Conservation (phyloP, 306 rosid genomes). For the Herpetospermum pedunculosum region DNA sequence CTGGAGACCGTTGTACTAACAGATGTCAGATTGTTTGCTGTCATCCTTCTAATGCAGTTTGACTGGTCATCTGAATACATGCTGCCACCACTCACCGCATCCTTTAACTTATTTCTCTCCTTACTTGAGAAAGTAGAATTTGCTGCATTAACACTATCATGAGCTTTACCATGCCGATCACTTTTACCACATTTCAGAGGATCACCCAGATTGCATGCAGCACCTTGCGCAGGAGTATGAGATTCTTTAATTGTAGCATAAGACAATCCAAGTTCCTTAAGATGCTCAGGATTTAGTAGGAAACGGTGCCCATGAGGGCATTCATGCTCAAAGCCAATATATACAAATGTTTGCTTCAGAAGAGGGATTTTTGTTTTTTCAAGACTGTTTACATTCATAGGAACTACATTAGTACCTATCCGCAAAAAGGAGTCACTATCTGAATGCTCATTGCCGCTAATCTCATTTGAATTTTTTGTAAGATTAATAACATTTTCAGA, state of each 20-base stretch:
- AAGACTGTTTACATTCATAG: conserved; percentile 40
- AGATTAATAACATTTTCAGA: conserved; percentile 27
- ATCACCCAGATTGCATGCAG: conserved; percentile 24
- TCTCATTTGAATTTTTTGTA: conserved; percentile 25
- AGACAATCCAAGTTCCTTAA: conserved; percentile 49
- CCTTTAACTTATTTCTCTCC: conserved; percentile 48
- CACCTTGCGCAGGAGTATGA: conserved; percentile 30
- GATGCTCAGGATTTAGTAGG: conserved; percentile 61
- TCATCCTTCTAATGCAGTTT: conserved; percentile 22
- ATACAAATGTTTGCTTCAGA: conserved; percentile 31
- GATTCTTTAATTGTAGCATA: conserved; percentile 51
- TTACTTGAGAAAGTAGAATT: conserved; percentile 28
- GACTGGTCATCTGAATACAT: conserved; percentile 21
- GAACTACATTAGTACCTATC: conserved; percentile 70
- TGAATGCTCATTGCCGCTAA: conserved; percentile 17
- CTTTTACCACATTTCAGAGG: conserved; percentile 35
- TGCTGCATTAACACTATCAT: conserved; percentile 35
- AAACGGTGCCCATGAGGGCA: conserved; percentile 94
- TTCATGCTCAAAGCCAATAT: conserved; percentile 92
- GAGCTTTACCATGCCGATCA: conserved; percentile 40
- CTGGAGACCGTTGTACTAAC: conserved; percentile 24
- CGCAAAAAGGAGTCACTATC: conserved; percentile 43
- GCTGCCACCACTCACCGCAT: conserved; percentile 30
- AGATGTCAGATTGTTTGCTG: conserved; percentile 31
- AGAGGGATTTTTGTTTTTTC: conserved; percentile 34